A percentile compares a stretch with the other conserved stretches of the same genome.
phyloP scores from a whole-genome alignment of 257 asterid species.

The Rauvolfia tetraphylla region DNA sequence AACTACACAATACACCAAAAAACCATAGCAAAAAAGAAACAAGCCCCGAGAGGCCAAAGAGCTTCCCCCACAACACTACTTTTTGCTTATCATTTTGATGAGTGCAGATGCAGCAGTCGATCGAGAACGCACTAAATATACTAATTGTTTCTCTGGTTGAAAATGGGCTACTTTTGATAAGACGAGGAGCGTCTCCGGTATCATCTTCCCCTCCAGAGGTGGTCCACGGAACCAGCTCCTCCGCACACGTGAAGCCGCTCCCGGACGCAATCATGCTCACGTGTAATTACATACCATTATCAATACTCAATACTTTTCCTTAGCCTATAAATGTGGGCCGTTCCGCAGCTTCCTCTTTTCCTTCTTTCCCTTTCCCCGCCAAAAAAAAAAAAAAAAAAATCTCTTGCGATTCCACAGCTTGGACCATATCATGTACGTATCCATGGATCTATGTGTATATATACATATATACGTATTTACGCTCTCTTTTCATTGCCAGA shows the following conservation, averaged over 20 bases:
- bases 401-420: background rate
- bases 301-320: slow-evolving; percentile 2
- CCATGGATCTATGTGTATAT: background rate
- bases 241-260: slow-evolving; percentile 30
- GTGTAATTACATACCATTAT: slow-evolving; percentile 17
- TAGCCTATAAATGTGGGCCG: slow-evolving; percentile 6
- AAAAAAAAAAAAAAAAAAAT: too few species aligned
- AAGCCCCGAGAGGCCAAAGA: too few species aligned
- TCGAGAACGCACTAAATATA: background rate
- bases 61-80: background rate
- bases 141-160: background rate
- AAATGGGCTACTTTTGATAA: background rate
- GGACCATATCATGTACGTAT: background rate
- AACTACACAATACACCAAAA: too few species aligned
- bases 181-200: slow-evolving; percentile 26
- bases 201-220: slow-evolving; percentile 13
- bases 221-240: slow-evolving; percentile 18
- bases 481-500: too few species aligned
- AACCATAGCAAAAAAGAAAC: background rate
- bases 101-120: background rate
- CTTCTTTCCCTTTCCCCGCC: background rate
- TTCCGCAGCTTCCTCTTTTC: too few species aligned
- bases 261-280: slow-evolving; percentile 28
- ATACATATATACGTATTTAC: too few species aligned
- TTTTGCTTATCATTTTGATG: background rate